A percentile compares a stretch with the other conserved stretches of the same genome.
Evolutionary conservation across 331 rosid species (phyloP).

Genomic region (Cydonia oblonga): DNA sequence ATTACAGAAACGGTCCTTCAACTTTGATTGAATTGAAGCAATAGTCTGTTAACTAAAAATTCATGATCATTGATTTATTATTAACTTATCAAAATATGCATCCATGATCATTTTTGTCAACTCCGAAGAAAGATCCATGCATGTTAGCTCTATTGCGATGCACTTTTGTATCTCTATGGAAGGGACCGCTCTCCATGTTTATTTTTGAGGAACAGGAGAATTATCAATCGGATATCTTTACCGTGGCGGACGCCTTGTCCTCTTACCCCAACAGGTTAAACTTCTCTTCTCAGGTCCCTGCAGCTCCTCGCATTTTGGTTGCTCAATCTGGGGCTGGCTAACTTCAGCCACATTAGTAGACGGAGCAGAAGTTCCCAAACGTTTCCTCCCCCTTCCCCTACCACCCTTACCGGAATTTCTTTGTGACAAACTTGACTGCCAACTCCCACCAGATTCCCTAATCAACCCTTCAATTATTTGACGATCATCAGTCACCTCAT

Average conservation of each 20-base stretch:
- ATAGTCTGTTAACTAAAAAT: too few relatives aligned
- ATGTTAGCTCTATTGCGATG: not conserved
- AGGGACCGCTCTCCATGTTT: not conserved
- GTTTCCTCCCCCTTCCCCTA: slow-evolving; percentile 29
- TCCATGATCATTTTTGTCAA: too few relatives aligned
- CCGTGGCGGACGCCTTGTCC: slow-evolving; percentile 34
- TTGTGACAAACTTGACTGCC: slow-evolving; percentile 23
- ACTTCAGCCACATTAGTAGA: slow-evolving; percentile 1
- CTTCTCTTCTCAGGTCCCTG: slow-evolving; percentile 15
- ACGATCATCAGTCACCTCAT: slow-evolving; percentile 38
- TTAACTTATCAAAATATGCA: too few relatives aligned
- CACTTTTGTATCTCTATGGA: not conserved
- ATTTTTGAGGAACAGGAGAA: slow-evolving; percentile 7
- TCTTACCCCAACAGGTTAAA: slow-evolving; percentile 33
- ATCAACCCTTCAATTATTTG: slow-evolving; percentile 29
- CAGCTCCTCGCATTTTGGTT: slow-evolving; percentile 8
- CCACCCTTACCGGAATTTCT: slow-evolving; percentile 16
- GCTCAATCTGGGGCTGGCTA: slow-evolving; percentile 6
- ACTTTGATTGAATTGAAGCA: too few relatives aligned
- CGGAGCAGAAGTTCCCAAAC: not conserved
- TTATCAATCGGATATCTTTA: slow-evolving; percentile 15
- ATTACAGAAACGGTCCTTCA: too few relatives aligned
- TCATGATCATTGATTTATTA: too few relatives aligned
- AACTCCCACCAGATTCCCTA: slow-evolving; percentile 22
- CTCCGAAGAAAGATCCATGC: not conserved